These are phyloP conservation scores for Persicaria tinctoria DNA, from an alignment of 148 eudicot species.

Conservation along the genomic window DNA sequence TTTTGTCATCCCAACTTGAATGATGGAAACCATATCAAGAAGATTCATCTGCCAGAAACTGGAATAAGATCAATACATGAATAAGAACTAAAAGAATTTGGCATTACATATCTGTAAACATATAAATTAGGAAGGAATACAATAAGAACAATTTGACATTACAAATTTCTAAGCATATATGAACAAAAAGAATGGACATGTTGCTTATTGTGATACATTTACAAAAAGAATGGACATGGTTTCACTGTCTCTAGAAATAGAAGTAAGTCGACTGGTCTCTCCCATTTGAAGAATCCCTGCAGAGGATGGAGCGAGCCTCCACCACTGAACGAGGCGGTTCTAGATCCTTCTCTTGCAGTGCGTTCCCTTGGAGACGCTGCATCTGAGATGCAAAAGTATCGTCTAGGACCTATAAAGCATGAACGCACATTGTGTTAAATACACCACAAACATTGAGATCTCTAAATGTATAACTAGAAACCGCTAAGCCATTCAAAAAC, in stretches of 20 bases:
- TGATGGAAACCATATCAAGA: no score
- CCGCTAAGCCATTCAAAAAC: slow-evolving; percentile 12
- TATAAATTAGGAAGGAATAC: no score
- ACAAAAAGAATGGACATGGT: slow-evolving; percentile 5
- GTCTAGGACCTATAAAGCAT: slow-evolving; percentile 50
- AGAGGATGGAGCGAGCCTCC: slow-evolving; percentile 82
- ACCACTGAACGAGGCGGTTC: slow-evolving; percentile 71
- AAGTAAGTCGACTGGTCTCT: slow-evolving; percentile 46
- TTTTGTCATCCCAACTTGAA: neutral
- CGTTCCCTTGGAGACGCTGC: slow-evolving; percentile 80
- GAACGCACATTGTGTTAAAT: neutral
- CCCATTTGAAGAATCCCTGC: slow-evolving; percentile 53
- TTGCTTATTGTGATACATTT: neutral
- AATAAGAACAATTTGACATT: no score
- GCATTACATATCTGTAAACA: no score
- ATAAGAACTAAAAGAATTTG: no score
- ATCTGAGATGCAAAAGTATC: slow-evolving; percentile 84
- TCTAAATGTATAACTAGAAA: neutral
- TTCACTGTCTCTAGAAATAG: slow-evolving; percentile 25
- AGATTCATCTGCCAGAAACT: no score
- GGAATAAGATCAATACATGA: no score
- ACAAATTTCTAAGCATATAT: neutral
- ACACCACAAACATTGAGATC: neutral
- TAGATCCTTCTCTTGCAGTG: slow-evolving; percentile 69
- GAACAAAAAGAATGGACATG: neutral